Evolutionary conservation across 306 rosid genomes (phyloP).

Genomic region (Cicer chorassanicum): DNA sequence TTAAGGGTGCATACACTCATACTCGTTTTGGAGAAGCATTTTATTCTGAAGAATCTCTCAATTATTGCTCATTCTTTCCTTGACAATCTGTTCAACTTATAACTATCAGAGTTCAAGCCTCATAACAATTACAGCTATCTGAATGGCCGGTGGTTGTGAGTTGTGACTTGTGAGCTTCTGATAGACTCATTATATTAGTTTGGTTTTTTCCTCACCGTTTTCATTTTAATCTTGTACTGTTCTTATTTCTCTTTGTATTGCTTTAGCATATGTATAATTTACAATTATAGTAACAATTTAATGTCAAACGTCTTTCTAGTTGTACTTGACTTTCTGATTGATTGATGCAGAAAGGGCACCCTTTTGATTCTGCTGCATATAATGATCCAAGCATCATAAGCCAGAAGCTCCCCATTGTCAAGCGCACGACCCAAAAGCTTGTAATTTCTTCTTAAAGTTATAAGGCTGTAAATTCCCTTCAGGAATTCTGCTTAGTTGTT

Average conservation of each 20-base stretch:
- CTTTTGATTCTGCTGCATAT: slow-evolving; percentile 78
- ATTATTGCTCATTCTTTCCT: background rate
- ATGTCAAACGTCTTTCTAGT: slow-evolving; percentile 36
- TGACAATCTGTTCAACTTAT: background rate
- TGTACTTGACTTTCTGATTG: slow-evolving; percentile 34
- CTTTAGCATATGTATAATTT: slow-evolving; percentile 12
- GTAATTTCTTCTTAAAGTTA: slow-evolving; percentile 58
- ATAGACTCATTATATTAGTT: background rate
- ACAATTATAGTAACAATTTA: slow-evolving; percentile 14
- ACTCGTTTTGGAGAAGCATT: background rate
- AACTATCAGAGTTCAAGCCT: background rate
- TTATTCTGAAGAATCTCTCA: background rate
- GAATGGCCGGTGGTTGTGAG: background rate
- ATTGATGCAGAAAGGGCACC: slow-evolving; percentile 77
- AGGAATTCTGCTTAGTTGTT: slow-evolving; percentile 33
- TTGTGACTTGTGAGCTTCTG: background rate
- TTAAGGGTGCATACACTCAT: background rate
- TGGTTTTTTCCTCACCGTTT: background rate
- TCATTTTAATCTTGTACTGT: slow-evolving; percentile 2
- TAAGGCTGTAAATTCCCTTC: slow-evolving; percentile 56
- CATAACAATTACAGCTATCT: background rate
- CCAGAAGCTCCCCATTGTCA: slow-evolving; percentile 74
- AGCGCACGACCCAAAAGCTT: slow-evolving; percentile 74
- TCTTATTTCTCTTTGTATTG: slow-evolving; percentile 19
- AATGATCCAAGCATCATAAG: slow-evolving; percentile 80